Evolutionary conservation across 371 early-diverging fungal species (phyloP), one percentile per base, ranked within the genome.

Genomic region (Mortierella sp.): DNA sequence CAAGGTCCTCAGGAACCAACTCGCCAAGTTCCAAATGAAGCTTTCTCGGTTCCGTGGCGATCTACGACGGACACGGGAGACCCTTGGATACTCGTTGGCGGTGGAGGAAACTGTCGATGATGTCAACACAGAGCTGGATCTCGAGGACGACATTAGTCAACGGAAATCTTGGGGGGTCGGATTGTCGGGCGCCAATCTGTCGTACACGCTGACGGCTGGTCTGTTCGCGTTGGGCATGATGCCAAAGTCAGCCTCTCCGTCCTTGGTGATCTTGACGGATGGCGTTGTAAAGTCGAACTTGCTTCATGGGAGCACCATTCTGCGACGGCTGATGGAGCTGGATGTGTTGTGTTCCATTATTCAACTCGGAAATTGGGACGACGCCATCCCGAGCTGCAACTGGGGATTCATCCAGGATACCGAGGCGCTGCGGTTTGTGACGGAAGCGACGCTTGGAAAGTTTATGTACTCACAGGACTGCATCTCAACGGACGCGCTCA

Each of bases 321-420:
- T 86, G 76, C 85, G 85, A 68, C 85, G 47, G 77, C 89, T 61
- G 85, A 91, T 78, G 58, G 93, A 92, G 65, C 90, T 94, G 50
- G 90, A 94, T 70, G 92, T 95, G 3, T 82, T 87, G 14, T 94
- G 95, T 68, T 92, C 91, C 14, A 87, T 97, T 24, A 89, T 98
- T 39, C 98, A 97, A 83, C 90, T 97, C 10, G 97, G 98, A 0
- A 94, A 92, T 6, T 71, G 86, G 31, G 87, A 90, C 24, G 95
- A 95, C 6, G 95, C 93, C 72, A 88, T 90, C 61, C 95, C 96
- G 11, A 91, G 91, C 40, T 91, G 92, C 53, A 94, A 94, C 70
- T 94, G 96, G 86, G 98, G 98, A 0, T 94, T 94, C 77, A 93
- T 97, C 8, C 93, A 94, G 47, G 96, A 98, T 79, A 96, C 92